Conservation (phyloP, 2,329 filamentous ascomycete species). For the Colletotrichum shisoi region DNA sequence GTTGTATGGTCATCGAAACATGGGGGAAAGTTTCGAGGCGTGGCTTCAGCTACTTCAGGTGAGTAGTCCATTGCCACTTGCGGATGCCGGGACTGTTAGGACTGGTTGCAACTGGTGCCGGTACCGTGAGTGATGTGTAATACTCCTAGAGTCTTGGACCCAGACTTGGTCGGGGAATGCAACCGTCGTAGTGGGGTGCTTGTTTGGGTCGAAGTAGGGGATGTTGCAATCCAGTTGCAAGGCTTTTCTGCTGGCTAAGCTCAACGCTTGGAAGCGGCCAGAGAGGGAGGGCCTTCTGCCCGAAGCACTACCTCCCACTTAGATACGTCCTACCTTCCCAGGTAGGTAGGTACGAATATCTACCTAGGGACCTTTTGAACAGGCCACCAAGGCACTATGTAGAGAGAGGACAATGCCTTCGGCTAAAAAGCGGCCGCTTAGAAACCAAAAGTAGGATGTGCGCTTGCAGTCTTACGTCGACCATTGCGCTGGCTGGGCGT, state of each 20-base stretch:
- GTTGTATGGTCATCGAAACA: background rate
- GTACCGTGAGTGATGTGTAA: background rate
- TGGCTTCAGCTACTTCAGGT: slow-evolving; percentile 4
- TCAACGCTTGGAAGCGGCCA: slow-evolving; percentile 1
- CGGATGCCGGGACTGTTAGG: background rate
- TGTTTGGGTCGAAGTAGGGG: background rate
- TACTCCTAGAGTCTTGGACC: background rate
- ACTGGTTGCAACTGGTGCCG: background rate
- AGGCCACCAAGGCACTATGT: too few relatives aligned
- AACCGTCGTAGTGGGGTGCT: background rate
- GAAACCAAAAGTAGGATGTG: slow-evolving; percentile 9
- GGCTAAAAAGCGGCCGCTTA: slow-evolving; percentile 27
- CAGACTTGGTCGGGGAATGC: background rate
- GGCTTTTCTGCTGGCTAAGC: slow-evolving; percentile 4
- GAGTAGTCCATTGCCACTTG: background rate
- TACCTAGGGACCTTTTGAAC: too few relatives aligned
- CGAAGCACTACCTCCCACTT: too few relatives aligned
- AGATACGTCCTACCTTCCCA: too few relatives aligned
- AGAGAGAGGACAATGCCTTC: background rate
- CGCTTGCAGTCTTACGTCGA: slow-evolving; percentile 1
- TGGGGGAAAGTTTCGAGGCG: slow-evolving; percentile 6
- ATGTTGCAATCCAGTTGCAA: slow-evolving; percentile 4
- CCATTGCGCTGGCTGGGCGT: slow-evolving; percentile 1
- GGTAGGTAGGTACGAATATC: too few relatives aligned
- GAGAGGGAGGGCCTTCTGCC: background rate